Evolutionary conservation across 192 early-diverging fungal genomes (phyloP).

Genomic region (Podila minutissima): DNA sequence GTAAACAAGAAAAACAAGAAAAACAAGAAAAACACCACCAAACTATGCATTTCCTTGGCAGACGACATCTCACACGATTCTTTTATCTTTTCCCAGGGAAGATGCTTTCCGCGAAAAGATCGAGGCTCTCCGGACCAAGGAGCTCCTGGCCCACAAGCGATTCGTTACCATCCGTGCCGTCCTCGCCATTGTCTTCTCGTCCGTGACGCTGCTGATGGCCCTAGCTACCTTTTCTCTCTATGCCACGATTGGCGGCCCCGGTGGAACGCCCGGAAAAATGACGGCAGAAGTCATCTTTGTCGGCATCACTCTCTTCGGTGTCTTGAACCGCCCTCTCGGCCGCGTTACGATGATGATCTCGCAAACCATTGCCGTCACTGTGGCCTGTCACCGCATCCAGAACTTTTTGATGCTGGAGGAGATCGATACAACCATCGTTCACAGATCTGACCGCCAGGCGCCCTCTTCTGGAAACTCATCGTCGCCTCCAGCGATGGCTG

Average conservation of each 20-base stretch:
- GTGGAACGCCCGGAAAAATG: conserved; percentile 60
- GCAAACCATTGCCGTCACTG: conserved; percentile 77
- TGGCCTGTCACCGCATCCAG: conserved; percentile 80
- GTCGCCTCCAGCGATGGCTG: background rate
- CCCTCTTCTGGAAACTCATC: background rate
- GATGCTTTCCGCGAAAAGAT: conserved; percentile 12
- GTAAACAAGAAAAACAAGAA: background rate
- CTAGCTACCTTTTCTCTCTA: conserved; percentile 12
- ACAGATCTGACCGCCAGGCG: background rate
- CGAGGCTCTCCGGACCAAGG: conserved; percentile 4
- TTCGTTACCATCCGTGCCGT: background rate
- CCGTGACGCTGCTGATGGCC: conserved; percentile 24
- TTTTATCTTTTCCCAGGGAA: background rate
- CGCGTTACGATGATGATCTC: conserved; percentile 82
- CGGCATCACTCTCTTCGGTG: conserved; percentile 87
- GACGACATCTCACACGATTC: background rate
- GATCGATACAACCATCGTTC: conserved; percentile 42
- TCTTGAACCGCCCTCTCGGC: conserved; percentile 87
- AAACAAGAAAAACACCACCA: background rate
- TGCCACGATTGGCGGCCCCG: conserved; percentile 52
- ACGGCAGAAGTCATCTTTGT: conserved; percentile 82
- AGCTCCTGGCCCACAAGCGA: background rate
- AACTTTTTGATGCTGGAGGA: conserved; percentile 82
- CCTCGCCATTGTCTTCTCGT: conserved; percentile 38
- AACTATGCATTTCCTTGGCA: background rate